Evolutionary conservation across 1,284 basidiomycete species (phyloP), one percentile per base, ranked within the genome.

Genomic region (Phylloboletellus chloephorus): DNA sequence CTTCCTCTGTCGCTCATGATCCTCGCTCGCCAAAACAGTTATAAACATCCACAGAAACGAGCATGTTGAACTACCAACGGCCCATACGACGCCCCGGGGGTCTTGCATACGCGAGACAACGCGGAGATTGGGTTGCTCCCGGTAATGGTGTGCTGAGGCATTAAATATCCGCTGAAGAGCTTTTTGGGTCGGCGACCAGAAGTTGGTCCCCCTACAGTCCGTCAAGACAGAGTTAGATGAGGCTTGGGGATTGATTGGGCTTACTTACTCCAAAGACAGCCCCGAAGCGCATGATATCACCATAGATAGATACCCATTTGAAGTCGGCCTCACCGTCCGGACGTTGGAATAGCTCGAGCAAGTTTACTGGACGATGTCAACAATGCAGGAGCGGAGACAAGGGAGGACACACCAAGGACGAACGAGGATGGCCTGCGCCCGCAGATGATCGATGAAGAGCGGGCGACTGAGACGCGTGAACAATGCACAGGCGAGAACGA

Each of bases 1-100:
- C 44, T 63, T 73, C 37, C 68, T 50, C 19, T 73, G 69, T 31
- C 69, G 57, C 39, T 64, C 67, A 46, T 76, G 74, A 21, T 47
- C 57, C 7, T 67, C 65, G 8, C 69, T 73, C 75, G 42, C 15
- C 26, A 41, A 39, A 44, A 22, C 15, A 13, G 17, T 16, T 16
- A 26, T 25, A 24, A 4, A 21, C 15, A 31, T 24, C 12, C 20
- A 21, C 36, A 15, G 37, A 12, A 20, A 12, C 9, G 26, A 33
- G n/a, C 7, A 32, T 9, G 13, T 0, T 17, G 24, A 5, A 34
- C 42, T 48, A 70, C 73, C 72, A 6, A 70, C 65, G 3, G 68
- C 66, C 61, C 63, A 69, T 1, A 55, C 44, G 5, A 72, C 31
- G 1, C 69, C 67, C n/a, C 50, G 53, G n/a, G 67, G 68, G 0